Evolutionary conservation across 2,329 filamentous ascomycete species (phyloP), one percentile per base, ranked within the genome.

Genomic region (Paracamarosporium sp.): DNA sequence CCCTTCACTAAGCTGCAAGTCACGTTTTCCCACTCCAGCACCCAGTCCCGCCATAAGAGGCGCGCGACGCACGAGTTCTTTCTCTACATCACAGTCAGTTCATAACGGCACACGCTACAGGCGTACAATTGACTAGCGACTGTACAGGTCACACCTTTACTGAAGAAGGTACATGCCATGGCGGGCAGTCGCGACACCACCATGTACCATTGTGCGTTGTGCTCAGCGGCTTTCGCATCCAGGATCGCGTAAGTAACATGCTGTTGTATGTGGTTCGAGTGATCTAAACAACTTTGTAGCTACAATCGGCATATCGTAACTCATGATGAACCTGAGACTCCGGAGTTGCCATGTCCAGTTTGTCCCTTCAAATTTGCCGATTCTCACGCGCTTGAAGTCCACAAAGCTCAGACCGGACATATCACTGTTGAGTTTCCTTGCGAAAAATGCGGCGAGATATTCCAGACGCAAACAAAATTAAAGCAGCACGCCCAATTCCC

Each of bases 341-440:
- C 50, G 3, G 17, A 36, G 9, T 24, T 54, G 24, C n/a, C 41
- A 7, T 71, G 66, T 35, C n/a, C 47, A 2, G 28, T 36, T 0
- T 73, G 70, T 46, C 13, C 43, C 0, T 64, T 58, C 53, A 24
- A 36, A 1, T 72, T 69, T 22, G 25, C 51, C 11, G 66, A 71
- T 54, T 56, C 57, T 2, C 48, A 65, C n/a, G 60, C 60, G 0
- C 62, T 73, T 0, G 69, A 72, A 31, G 28, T 54, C 0, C 71
- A 73, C 35, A 47, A 53, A 31, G 53, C 59, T 13, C 28, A 47
- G 17, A 57, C 22, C 11, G 58, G 61, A 5, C 68, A 72, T 45
- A 27, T 25, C 6, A 17, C 41, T 20, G 6, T 28, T 3, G 15
- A 35, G 2, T 47, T 56, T 22, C 2, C 17, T 11, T 63, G 56